phyloP scores from a whole-genome alignment of 2,329 filamentous ascomycete species.

The Chaetomiaceae sp. region DNA sequence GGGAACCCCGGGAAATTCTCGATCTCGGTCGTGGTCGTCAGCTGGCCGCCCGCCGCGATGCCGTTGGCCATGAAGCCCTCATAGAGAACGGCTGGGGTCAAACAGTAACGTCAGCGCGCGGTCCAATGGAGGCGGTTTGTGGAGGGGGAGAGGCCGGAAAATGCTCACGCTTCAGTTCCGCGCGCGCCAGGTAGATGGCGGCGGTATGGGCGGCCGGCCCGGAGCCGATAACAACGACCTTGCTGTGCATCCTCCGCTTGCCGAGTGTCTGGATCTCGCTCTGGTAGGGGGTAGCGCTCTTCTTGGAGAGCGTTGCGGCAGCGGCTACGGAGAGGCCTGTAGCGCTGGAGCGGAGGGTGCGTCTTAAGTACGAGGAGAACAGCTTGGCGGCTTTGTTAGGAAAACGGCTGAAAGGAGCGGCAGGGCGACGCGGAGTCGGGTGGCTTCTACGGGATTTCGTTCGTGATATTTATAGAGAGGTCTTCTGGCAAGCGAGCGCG shows the following conservation, averaged over 20 bases:
- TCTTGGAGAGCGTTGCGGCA: slow-evolving; percentile 57
- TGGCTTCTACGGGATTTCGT: not conserved
- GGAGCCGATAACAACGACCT: slow-evolving; percentile 89
- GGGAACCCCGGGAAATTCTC: slow-evolving; percentile 98
- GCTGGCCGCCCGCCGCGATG: slow-evolving; percentile 89
- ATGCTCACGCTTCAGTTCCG: slow-evolving; percentile 73
- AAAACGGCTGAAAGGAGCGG: not conserved
- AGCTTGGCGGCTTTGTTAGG: slow-evolving; percentile 61
- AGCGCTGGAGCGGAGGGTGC: slow-evolving; percentile 68
- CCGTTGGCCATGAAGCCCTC: slow-evolving; percentile 98
- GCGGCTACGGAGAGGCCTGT: slow-evolving; percentile 68
- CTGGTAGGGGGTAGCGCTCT: slow-evolving; percentile 31
- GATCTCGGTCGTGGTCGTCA: slow-evolving; percentile 96
- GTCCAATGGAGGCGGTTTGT: too few species aligned
- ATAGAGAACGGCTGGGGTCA: slow-evolving; percentile 71
- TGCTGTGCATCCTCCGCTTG: slow-evolving; percentile 74
- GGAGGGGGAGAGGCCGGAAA: too few species aligned
- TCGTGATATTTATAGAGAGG: not conserved
- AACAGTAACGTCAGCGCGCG: not conserved
- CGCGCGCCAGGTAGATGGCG: slow-evolving; percentile 90
- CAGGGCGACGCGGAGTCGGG: slow-evolving; percentile 2
- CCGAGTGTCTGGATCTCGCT: slow-evolving; percentile 34
- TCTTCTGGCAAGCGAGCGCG: not conserved
- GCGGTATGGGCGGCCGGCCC: slow-evolving; percentile 97
- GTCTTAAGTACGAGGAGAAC: slow-evolving; percentile 79